Evolutionary conservation across 164 flowering plant genomes (phyloP).

Genomic region (Nymphaea thermarum): DNA sequence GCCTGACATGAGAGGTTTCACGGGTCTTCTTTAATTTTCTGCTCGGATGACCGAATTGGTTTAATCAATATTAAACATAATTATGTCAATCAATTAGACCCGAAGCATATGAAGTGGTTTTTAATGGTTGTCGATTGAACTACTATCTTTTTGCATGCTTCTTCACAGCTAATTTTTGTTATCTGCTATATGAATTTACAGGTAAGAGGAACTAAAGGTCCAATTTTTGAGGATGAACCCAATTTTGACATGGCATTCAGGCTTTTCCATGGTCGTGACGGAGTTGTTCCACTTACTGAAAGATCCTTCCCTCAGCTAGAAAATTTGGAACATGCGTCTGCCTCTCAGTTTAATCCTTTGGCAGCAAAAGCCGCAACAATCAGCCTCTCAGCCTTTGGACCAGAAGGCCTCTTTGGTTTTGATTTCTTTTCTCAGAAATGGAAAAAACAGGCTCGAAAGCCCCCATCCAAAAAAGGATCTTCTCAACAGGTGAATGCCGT

Average conservation of each 20-base stretch:
- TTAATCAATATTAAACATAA: background rate
- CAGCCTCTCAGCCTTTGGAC: conserved; percentile 65
- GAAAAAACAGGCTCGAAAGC: conserved; percentile 39
- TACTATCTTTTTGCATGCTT: background rate
- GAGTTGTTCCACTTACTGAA: conserved; percentile 59
- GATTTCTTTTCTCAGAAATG: conserved; percentile 35
- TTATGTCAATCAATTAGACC: background rate
- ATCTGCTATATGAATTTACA: conserved; percentile 5
- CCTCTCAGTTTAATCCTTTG: conserved; percentile 51
- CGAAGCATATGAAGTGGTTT: background rate
- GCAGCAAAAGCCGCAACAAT: conserved; percentile 65
- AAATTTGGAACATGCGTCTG: conserved; percentile 12
- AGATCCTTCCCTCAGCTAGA: conserved; percentile 15
- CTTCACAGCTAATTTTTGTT: background rate
- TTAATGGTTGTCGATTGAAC: background rate
- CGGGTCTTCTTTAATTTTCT: too few relatives aligned
- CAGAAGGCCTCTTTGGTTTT: conserved; percentile 69
- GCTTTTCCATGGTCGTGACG: conserved; percentile 76
- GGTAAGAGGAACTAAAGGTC: conserved; percentile 53
- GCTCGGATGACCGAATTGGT: background rate
- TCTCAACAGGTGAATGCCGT: conserved; percentile 28
- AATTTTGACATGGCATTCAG: conserved; percentile 56
- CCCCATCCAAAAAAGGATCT: conserved; percentile 22
- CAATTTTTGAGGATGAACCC: conserved; percentile 83
- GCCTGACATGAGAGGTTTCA: background rate